Base-by-base conservation (phyloP, 148 eudicot species). In the Amaranthus hypochondriacus region DNA sequence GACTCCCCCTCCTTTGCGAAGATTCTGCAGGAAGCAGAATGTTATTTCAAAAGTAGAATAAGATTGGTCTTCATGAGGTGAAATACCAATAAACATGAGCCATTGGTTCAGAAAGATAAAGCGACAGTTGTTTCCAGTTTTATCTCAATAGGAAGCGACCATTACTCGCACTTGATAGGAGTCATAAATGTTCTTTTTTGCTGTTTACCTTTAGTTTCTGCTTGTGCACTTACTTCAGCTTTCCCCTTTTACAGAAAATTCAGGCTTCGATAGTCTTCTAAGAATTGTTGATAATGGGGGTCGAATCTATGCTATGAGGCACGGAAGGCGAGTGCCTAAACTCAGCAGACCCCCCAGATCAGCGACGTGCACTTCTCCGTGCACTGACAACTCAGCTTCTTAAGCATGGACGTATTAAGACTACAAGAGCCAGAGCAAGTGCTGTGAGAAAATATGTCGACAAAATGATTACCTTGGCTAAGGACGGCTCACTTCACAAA, bases 341-440 rank as follows among this genome's bases (percentile, higher is more conserved):
- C 92, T 93, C 7, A 91, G 86, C 76, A 75, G 98, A 73, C 98
- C 96, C 96, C 1, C 94, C 96, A 18, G 98, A 93, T 81, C 98
- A 90, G 79, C 90, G 96, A 0, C 72, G 78, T 11, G 98, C 98
- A 28, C 86, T 93, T 62, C 75, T 93, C 61, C 82, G 98, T 46
- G 94, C 91, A 77, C 87, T 93, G 9, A 93, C 98, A 7, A 93
- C 96, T 73, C 96, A 91, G 80, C 96, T 93, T 49, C 85, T 93
- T 7, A 93, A 89, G 79, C 82, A 86, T 15, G 98, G 98, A 1
- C 89, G 94, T 61, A 93, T 93, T 49, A 89, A 89, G 75, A 93
- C 98, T 44, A 93, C 96, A 4, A 77, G 88, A 71, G 98, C 98
- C 50, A 77, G 98, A 76, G 96, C 96, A 8, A 89, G 91, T 62